Evolutionary conservation across 805 yeast species (phyloP), one percentile per base, ranked within the genome.

Genomic region (Dipodascus geniculatus): DNA sequence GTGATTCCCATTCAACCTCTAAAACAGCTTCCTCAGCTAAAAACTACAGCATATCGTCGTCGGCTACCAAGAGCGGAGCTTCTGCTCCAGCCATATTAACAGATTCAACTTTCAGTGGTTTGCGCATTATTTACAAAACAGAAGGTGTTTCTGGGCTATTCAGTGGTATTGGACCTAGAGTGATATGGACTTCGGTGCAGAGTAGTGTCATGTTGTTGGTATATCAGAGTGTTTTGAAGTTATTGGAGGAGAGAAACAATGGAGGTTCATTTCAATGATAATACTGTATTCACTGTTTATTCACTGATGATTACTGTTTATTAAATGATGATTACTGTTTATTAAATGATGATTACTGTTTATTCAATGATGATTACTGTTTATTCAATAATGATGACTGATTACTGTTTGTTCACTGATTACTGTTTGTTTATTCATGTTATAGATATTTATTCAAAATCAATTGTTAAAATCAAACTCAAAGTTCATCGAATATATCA

Each of bases 181-280:
- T 89, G 59, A 84, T 93, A 2, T 93, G 99, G 99, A 91, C 98
- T 0, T 86, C 95, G 58, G 73, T 90, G 19, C 99, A 93, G 68
- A 87, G 96, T 67, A 86, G 96, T 59, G 84, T 93, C 50, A 91
- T 93, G 98, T 74, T 93, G 53, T 72, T 91, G 58, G 72, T 90
- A 42, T 93, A 93, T 68, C 99, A 93, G 67, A 72, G 81, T 48
- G 75, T 91, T 2, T 71, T 91, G 62, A 80, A 80, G 60, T 69
- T 74, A 28, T 68, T 84, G 51, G 79, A 75, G 51, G 59, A 51
- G 23, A 4, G 48, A 38, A 11, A 28, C 9, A 11, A 42, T 42
- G 22, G 8, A 47, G 23, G n/a, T 17, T 54, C 33, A 14, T 31
- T 44, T 24, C 22, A 17, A 42, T n/a, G n/a, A n/a, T n/a, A n/a